A percentile compares a stretch with the other conserved stretches of the same genome.
Conservation (phyloP, 2,329 filamentous ascomycete genomes). For the Colletotrichum salicis region DNA sequence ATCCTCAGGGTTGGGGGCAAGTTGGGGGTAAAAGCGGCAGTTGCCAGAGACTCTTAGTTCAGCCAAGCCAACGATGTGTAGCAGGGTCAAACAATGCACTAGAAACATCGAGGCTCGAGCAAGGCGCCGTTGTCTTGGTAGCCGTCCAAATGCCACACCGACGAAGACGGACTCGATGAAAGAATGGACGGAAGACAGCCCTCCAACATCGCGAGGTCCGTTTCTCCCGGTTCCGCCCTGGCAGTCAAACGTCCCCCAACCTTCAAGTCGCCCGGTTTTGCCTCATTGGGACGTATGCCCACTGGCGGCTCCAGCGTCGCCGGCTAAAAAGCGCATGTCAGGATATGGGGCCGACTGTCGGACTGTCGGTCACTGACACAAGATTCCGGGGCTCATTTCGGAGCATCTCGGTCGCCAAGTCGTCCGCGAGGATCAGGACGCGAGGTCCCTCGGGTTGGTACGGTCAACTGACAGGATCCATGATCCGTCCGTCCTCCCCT, state of each 20-base stretch:
- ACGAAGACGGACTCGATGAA: constrained; percentile 3
- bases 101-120: constrained; percentile 20
- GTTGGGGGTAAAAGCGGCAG: not conserved
- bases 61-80: constrained; percentile 8
- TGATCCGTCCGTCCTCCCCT: constrained; percentile 10
- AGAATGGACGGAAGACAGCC: not conserved
- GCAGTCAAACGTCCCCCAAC: constrained; percentile 10
- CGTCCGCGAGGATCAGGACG: constrained; percentile 20
- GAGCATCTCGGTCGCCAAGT: constrained; percentile 32
- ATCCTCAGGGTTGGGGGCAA: not conserved
- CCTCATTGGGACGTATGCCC: constrained; percentile 10
- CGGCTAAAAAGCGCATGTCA: constrained; percentile 11
- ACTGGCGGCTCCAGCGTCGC: constrained; percentile 27
- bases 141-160: not conserved
- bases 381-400: constrained; percentile 28
- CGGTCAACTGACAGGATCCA: constrained; percentile 30
- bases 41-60: not conserved
- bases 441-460: constrained; percentile 7
- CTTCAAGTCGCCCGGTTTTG: constrained; percentile 20
- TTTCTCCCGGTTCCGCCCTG: constrained; percentile 12
- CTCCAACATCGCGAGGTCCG: constrained; percentile 3
- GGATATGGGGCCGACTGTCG: constrained; percentile 30
- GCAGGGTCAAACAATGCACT: not conserved
- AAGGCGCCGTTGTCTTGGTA: constrained; percentile 11
- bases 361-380: constrained; percentile 34